Evolutionary conservation across 352 stramenopile species (phyloP).

Genomic region (Plasmopara muralis): DNA sequence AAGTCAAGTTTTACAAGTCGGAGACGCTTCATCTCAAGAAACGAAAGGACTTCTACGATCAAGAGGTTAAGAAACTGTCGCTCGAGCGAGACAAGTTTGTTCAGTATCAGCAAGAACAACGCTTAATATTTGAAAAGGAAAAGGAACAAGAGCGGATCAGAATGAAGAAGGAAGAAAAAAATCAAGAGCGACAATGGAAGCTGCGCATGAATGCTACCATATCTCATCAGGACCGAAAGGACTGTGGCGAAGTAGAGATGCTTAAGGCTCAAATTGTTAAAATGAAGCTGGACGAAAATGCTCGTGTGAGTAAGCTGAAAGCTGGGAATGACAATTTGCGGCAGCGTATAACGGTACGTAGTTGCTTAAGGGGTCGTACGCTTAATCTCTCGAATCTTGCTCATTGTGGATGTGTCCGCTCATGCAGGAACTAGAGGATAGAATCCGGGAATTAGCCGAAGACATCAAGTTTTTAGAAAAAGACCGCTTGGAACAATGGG

Average conservation of each 20-base stretch:
- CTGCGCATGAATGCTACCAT: conserved; percentile 49
- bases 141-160: conserved; percentile 60
- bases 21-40: conserved; percentile 76
- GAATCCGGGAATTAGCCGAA: conserved; percentile 61
- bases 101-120: conserved; percentile 47
- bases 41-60: conserved; percentile 57
- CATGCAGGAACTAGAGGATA: conserved; percentile 63
- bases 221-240: conserved; percentile 34
- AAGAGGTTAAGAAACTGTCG: conserved; percentile 51
- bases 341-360: conserved; percentile 52
- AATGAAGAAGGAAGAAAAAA: conserved; percentile 67
- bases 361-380: too few relatives aligned
- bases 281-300: conserved; percentile 67
- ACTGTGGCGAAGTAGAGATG: conserved; percentile 56
- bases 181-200: conserved; percentile 70
- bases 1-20: conserved; percentile 82
- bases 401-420: background rate
- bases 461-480: conserved; percentile 78
- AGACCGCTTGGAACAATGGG: conserved; percentile 69
- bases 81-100: conserved; percentile 44
- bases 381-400: too few relatives aligned
- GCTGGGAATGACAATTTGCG: conserved; percentile 54
- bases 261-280: conserved; percentile 81
- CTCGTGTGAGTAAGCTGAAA: conserved; percentile 53
- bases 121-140: conserved; percentile 50